Conservation (phyloP, 768 basidiomycete species). For the Lepiota brunneoincarnata region DNA sequence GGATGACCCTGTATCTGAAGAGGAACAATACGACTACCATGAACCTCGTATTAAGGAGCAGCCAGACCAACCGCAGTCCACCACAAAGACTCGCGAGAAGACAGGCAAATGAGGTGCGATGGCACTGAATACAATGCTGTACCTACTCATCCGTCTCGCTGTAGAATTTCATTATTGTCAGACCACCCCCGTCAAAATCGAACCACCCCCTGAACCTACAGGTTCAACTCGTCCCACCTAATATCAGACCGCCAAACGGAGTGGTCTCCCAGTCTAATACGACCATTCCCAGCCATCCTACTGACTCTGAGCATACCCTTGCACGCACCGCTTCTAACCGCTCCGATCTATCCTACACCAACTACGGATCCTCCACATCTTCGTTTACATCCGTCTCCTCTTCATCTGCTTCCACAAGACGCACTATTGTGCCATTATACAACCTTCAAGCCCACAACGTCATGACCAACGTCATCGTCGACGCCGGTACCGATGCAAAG, state of each 20-base stretch:
- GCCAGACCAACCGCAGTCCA: conserved; percentile 9
- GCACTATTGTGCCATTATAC: conserved; percentile 82
- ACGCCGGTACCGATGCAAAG: conserved; percentile 86
- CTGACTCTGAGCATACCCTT: conserved; percentile 23
- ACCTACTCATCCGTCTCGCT: not conserved
- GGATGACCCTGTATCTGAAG: conserved; percentile 24
- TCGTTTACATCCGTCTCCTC: conserved; percentile 37
- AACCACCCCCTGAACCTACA: conserved; percentile 90
- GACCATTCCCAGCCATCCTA: conserved; percentile 12
- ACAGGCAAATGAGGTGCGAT: conserved; percentile 26
- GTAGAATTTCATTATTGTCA: conserved; percentile 89
- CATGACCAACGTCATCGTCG: conserved; percentile 80
- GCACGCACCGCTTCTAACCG: conserved; percentile 55
- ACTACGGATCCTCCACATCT: conserved; percentile 36
- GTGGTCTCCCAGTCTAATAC: conserved; percentile 24
- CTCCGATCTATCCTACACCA: conserved; percentile 41
- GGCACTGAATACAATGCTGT: not conserved
- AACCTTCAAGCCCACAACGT: conserved; percentile 88
- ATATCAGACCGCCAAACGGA: conserved; percentile 39
- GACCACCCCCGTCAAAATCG: conserved; percentile 82
- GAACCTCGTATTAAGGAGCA: conserved; percentile 9
- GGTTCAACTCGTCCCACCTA: conserved; percentile 84
- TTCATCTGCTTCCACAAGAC: conserved; percentile 30
- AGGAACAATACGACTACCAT: conserved; percentile 26
- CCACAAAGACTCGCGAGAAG: conserved; percentile 18